Evolutionary conservation across 768 basidiomycete genomes (phyloP), one percentile per base, ranked within the genome.

Genomic region (Lyophyllum atratum): DNA sequence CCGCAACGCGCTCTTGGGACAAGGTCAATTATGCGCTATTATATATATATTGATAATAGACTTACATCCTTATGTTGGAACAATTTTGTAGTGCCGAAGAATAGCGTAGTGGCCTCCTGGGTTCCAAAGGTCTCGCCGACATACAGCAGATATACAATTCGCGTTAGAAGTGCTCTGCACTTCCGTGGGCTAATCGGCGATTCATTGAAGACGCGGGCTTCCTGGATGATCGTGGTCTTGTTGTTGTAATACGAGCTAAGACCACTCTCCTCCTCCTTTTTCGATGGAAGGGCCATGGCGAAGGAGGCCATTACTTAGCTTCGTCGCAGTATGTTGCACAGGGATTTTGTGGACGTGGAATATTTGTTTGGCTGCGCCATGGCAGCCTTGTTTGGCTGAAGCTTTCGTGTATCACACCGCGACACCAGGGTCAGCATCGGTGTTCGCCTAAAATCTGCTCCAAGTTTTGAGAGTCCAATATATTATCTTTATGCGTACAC

Each of bases 61-160:
- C 96, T 76, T 70, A 98, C 96, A 78, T 99, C 97, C 73, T 98
- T 99, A 74, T 99, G 92, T 76, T 98, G 97, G 76, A 99, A 99
- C 56, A 99, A 74, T 76, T 99, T 99, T 2, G 97, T 98, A 0
- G 95, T 96, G 43, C 97, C 96, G 74, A 99, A 99, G 85, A 99
- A 99, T 62, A 99, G 76, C 8, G 90, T 93, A 12, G 97, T 99
- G 0, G 96, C 95, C 75, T 99, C 97, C 74, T 98, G 95, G 1
- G 93, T 90, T 31, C 84, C 85, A 71, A 98, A 94, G 0, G 85
- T 93, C 77, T 99, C 97, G 60, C 97, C 97, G 59, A 95, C 86
- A 74, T 98, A 98, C 57, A 99, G 82, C 49, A 99, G 82, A 76
- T 98, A 96, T 42, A 98, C 92, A 66, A 98, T 95, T 69, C 96